A percentile compares a stretch with the other conserved stretches of the same genome.
Evolutionary conservation across 768 basidiomycete genomes (phyloP).

Genomic region (Tulasnella sp.): DNA sequence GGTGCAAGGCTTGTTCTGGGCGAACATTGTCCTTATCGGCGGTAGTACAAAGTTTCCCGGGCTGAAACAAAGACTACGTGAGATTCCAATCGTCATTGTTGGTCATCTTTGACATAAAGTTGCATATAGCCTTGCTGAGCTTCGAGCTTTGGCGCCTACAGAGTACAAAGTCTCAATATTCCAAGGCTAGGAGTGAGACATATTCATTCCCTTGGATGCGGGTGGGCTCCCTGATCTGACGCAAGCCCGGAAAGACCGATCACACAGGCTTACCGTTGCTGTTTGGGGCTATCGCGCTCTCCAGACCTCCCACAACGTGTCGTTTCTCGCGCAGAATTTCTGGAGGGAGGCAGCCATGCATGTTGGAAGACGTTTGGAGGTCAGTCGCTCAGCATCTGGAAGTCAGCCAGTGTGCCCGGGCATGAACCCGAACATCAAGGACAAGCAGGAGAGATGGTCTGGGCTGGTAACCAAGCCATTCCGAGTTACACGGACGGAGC

Average conservation of each 20-base stretch:
- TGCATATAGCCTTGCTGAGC: constrained; percentile 52
- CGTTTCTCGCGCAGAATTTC: constrained; percentile 73
- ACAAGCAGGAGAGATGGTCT: constrained; percentile 3
- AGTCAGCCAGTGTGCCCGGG: neutral
- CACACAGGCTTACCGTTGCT: constrained; percentile 53
- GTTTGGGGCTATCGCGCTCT: constrained; percentile 43
- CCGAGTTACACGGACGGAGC: too few relatives aligned
- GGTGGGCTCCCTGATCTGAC: too few relatives aligned
- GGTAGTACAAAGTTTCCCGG: constrained; percentile 68
- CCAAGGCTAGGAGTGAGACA: constrained; percentile 58
- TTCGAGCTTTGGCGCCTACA: constrained; percentile 70
- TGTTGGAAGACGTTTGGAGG: constrained; percentile 63
- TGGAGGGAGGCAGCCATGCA: constrained; percentile 67
- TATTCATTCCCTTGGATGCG: too few relatives aligned
- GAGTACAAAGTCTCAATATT: constrained; percentile 67
- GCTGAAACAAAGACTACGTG: constrained; percentile 68
- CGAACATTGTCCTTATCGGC: constrained; percentile 82
- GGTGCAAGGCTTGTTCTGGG: constrained; percentile 89
- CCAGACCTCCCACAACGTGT: constrained; percentile 41
- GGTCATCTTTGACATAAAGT: constrained; percentile 11
- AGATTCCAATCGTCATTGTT: too few relatives aligned
- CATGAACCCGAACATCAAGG: neutral
- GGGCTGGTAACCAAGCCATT: neutral
- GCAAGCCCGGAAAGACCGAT: constrained; percentile 44
- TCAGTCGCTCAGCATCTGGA: constrained; percentile 21